Evolutionary conservation across 1,284 basidiomycete genomes (phyloP).

Genomic region (Puccinia coronata): DNA sequence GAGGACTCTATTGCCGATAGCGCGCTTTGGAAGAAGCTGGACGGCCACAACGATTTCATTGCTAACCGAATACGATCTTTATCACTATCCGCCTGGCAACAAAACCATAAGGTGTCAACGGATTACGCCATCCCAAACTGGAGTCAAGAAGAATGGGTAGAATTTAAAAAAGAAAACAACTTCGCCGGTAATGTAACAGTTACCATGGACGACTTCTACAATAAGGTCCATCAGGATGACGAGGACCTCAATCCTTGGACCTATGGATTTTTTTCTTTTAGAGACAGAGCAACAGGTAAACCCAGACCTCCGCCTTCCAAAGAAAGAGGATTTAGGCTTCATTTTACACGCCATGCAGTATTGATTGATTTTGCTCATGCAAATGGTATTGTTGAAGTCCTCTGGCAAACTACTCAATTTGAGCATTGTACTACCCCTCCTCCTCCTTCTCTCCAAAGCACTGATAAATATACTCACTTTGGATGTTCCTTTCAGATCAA

Average conservation of each 20-base stretch:
- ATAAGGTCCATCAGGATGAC: neutral
- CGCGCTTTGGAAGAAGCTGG: neutral
- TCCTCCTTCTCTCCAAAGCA: neutral
- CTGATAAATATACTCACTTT: neutral
- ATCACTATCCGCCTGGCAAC: neutral
- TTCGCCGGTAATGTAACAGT: conserved; percentile 15
- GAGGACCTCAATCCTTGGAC: conserved; percentile 21
- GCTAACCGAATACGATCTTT: neutral
- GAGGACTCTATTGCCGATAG: neutral
- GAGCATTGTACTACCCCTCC: neutral
- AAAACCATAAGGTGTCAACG: neutral
- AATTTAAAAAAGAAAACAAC: neutral
- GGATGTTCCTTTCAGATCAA: conserved; percentile 3
- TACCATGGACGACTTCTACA: conserved; percentile 7
- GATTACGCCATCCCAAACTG: neutral
- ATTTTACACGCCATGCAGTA: neutral
- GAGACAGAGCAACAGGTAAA: neutral
- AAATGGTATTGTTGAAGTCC: conserved; percentile 10
- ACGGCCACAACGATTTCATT: neutral
- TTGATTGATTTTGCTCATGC: conserved; percentile 24
- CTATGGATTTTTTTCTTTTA: conserved; percentile 16
- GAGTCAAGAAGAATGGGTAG: neutral
- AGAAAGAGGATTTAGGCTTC: neutral
- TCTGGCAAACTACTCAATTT: conserved; percentile 9
- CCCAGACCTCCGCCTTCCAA: conserved; percentile 22